Evolutionary conservation across 257 asterid species (phyloP).

Genomic region (Mitragyna speciosa): DNA sequence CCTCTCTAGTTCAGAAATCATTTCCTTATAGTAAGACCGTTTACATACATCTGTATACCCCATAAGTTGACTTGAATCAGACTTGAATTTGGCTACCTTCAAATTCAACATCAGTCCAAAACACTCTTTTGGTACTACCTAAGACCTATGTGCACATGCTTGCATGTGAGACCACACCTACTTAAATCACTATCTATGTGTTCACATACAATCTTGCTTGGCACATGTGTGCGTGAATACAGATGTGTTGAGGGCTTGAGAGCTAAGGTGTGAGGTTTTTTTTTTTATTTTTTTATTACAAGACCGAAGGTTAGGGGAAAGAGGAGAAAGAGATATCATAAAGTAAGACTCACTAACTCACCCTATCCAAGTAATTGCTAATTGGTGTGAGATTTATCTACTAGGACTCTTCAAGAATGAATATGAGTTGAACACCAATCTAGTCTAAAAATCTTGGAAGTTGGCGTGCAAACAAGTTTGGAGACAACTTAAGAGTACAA

Average conservation of each 20-base stretch:
- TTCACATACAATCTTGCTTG: conserved; percentile 8
- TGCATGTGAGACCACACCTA: conserved; percentile 57
- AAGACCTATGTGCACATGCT: conserved; percentile 51
- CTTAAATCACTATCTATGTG: background rate
- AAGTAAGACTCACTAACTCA: too few relatives aligned
- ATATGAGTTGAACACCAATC: conserved; percentile 8
- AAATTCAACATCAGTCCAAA: conserved; percentile 47
- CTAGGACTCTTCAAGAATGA: background rate
- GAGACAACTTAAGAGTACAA: conserved; percentile 12
- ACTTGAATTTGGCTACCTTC: conserved; percentile 30
- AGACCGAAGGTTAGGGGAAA: too few relatives aligned
- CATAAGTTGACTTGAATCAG: conserved; percentile 53
- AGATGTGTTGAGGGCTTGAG: background rate
- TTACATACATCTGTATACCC: background rate
- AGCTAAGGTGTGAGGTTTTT: background rate
- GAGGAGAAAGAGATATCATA: too few relatives aligned
- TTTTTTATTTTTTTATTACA: too few relatives aligned
- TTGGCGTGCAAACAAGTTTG: conserved; percentile 26
- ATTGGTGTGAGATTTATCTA: background rate
- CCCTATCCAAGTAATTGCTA: too few relatives aligned
- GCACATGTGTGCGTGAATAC: background rate
- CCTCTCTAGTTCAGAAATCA: conserved; percentile 2
- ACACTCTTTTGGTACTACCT: conserved; percentile 41
- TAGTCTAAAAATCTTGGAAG: conserved; percentile 3
- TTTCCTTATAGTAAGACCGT: conserved; percentile 13